Conservation (phyloP, 73 alveolate species). For the Tetrahymena borealis region DNA sequence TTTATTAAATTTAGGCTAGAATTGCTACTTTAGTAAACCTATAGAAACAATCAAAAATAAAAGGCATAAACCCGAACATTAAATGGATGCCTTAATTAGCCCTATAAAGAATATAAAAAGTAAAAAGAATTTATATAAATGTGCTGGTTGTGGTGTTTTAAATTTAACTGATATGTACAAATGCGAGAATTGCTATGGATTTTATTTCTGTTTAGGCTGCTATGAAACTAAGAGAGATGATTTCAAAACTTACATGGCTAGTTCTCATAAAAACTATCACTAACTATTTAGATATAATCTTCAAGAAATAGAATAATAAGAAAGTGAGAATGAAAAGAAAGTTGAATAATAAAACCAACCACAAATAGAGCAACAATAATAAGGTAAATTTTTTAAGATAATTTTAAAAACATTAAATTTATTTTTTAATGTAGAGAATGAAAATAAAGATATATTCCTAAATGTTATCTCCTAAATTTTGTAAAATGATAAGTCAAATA, state of each 20-base stretch:
- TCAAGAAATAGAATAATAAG: neutral
- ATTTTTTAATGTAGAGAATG: neutral
- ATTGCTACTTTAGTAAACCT: conserved; percentile 56
- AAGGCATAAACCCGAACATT: conserved; percentile 38
- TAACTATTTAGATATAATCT: conserved; percentile 12
- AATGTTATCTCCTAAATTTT: neutral
- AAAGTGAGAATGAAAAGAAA: neutral
- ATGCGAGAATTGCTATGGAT: conserved; percentile 45
- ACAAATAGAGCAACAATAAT: neutral
- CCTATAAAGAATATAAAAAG: neutral
- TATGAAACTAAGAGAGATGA: conserved; percentile 25
- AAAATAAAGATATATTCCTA: neutral
- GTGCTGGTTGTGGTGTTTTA: conserved; percentile 43
- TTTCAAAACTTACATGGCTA: conserved; percentile 40
- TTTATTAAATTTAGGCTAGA: conserved; percentile 49
- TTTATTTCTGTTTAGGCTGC: conserved; percentile 27
- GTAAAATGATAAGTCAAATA: neutral
- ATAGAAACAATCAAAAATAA: conserved; percentile 1
- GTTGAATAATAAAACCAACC: neutral
- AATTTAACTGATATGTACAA: conserved; percentile 15
- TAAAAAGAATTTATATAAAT: conserved; percentile 16
- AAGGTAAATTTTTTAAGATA: neutral
- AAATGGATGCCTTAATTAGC: conserved; percentile 25
- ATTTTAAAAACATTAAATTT: neutral
- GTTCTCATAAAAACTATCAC: conserved; percentile 38